Evolutionary conservation across 2,329 filamentous ascomycete genomes (phyloP), one percentile per base, ranked within the genome.

Genomic region (Diaporthe australafricana): DNA sequence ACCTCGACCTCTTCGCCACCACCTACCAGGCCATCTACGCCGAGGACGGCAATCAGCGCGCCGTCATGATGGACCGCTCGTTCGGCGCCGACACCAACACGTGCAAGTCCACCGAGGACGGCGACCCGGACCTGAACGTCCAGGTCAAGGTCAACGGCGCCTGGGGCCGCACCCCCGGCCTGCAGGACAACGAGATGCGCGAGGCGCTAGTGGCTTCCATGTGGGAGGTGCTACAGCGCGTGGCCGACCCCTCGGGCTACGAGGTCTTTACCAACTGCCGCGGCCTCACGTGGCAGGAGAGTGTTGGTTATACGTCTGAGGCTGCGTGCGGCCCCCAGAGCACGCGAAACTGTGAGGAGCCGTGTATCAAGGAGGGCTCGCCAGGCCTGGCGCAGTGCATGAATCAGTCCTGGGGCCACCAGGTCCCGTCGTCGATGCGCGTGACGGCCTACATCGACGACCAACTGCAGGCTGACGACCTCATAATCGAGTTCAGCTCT

Each of bases 1-100:
- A 74, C 53, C 73, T 75, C 20, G 69, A 74, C 35, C 52, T 74
- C 12, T 75, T 74, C 52, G 73, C 42, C 9, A 69, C 22, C 1
- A 75, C 74, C 0, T 75, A 70, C 70, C 53, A 75, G 48, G 65
- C 68, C n/a, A 66, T 74, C 16, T 75, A 75, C 69, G 71, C 48
- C 25, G 66, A 70, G 30, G 5, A 70, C 2, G 74, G 74, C 67
- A 75, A 75, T 56, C 57, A 56, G 25, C 73, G 73, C 20, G 48
- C 71, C 40, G 69, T 73, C 45, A 71, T 71, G 68, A 70, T 60
- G 14, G 74, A 75, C 50, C 42, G 57, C 47, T 60, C 68, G 20
- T 60, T 56, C 47, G 55, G 63, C 20, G 32, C 73, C 45, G 45
- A 70, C 42, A 68, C 57, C 14, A 74, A 73, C 71, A 38, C 57